Base-by-base conservation (phyloP, 2,329 filamentous ascomycete genomes). In the Diaporthe sp. region DNA sequence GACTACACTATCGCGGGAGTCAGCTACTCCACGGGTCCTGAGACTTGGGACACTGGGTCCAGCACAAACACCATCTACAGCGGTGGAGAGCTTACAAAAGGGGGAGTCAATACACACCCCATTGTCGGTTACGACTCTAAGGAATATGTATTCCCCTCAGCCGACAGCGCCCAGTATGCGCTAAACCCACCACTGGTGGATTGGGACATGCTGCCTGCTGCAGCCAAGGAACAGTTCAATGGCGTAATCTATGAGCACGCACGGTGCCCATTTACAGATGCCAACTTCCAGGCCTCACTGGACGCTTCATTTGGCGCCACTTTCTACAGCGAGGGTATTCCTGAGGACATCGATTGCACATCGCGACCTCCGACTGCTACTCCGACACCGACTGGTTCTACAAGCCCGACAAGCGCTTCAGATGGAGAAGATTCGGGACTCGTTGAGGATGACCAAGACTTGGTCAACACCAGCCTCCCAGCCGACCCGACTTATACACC, bases 231-330 rank as follows among this genome's bases (percentile, higher is more conserved):
- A n/a, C 55, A 58, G 32, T 10, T 58, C 22, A 58, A 58, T 22
- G 55, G 55, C 55, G n/a, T 58, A 30, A n/a, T 19, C 55, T 58
- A 58, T 32, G 55, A 58, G 55, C 55, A 58, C 32, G 55, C 55
- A 1, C 55, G 55, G 55, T 58, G 30, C 32, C 55, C 55, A 19
- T 35, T 58, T 25, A 58, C 55, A 17, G 55, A 58, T 8, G 55
- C 4, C 55, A 58, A 58, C 55, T 58, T 58, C 55, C 55, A 58
- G 55, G 9, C 55, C 32, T 58, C 55, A 9, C 32, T 58, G 55
- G 55, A 58, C 5, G 55, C 55, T n/a, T 32, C 55, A 2, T 58
- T 58, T 9, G 37, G 55, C 32, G 55, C 9, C 30, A 37, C 37
- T 19, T 58, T 58, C 19, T 58, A 58, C 9, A 58, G 55, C 9